phyloP scores from a whole-genome alignment of 2,329 filamentous ascomycete genomes.

The Zarea fungicola region DNA sequence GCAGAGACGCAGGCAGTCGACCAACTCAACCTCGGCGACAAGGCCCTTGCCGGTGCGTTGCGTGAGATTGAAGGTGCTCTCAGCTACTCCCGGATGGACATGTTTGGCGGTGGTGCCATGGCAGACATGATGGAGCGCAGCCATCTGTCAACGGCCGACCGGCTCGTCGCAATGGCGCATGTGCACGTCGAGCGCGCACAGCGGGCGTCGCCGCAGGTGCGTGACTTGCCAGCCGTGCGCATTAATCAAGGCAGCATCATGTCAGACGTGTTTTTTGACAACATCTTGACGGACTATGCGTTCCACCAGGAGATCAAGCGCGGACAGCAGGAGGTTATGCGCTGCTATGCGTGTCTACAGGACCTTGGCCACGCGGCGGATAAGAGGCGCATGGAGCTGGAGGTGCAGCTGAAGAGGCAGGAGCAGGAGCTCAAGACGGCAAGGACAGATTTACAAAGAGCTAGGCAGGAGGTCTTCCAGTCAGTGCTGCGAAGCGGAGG shows the following conservation, averaged over 20 bases:
- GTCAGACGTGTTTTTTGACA: slow-evolving; percentile 50
- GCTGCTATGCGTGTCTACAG: slow-evolving; percentile 28
- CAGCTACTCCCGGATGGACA: slow-evolving; percentile 37
- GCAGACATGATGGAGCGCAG: slow-evolving; percentile 50
- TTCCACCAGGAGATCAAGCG: slow-evolving; percentile 48
- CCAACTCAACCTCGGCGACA: slow-evolving; percentile 35
- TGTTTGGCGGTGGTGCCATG: slow-evolving; percentile 44
- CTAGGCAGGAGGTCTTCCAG: slow-evolving; percentile 34
- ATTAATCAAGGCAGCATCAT: slow-evolving; percentile 43
- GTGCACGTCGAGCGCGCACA: slow-evolving; percentile 36
- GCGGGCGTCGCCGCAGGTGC: slow-evolving; percentile 32
- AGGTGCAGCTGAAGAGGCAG: slow-evolving; percentile 26
- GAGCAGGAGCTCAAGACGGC: slow-evolving; percentile 28
- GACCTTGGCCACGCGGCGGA: slow-evolving; percentile 28
- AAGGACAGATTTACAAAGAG: slow-evolving; percentile 36
- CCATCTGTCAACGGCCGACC: slow-evolving; percentile 43
- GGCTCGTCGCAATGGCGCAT: slow-evolving; percentile 34
- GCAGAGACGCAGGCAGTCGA: slow-evolving; percentile 36
- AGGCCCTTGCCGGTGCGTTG: slow-evolving; percentile 30
- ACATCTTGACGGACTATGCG: slow-evolving; percentile 46
- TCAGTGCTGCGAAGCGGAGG: slow-evolving; percentile 13
- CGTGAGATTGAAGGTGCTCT: slow-evolving; percentile 38
- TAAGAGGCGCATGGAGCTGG: slow-evolving; percentile 23
- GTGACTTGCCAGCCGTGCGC: slow-evolving; percentile 33
- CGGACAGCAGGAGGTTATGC: slow-evolving; percentile 31